Evolutionary conservation across 768 basidiomycete genomes (phyloP), one percentile per base, ranked within the genome.

Genomic region (Rubroboletus satanas): DNA sequence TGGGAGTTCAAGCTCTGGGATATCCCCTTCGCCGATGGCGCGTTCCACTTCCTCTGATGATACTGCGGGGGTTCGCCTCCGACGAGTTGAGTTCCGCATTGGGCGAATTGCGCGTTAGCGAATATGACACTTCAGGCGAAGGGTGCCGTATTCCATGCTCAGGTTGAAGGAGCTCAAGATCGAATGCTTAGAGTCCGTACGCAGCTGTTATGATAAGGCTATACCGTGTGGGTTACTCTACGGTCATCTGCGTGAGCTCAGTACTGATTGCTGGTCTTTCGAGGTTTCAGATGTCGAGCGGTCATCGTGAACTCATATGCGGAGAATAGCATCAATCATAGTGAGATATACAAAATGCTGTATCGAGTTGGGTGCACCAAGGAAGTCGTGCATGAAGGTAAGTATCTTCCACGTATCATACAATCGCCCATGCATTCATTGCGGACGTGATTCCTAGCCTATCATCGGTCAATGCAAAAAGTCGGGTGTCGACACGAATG

Each of bases 371-470:
- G 4, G 7, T n/a, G 2, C 18, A 21, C 23, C 50, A 33, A 33
- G 11, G 17, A 31, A 47, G 15, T 31, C 37, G 18, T 48, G 1
- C 17, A 50, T 4, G 32, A 15, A 33, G 11, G 43, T 11, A 33
- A 12, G 17, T 31, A 26, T 7, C 7, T n/a, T 36, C 11, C 11
- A 15, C 14, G 14, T 35, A 62, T 60, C 59, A 23, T 59, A 59
- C 57, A 44, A n/a, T 35, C 21, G 18, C 35, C 8, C 11, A 5
- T 5, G 7, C 31, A 33, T 8, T 26, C 26, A 14, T 9, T 12
- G 7, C 38, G 7, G 32, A 28, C 17, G 52, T 10, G 38, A 21
- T 49, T 14, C 53, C 11, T 42, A 9, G 33, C 12, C 12, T 6
- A 21, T 37, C n/a, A n/a, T 41, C 3, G 5, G 18, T 33, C 31